phyloP scores from a whole-genome alignment of 202 grass and related monocot genomes.

The Panicum hallii region DNA sequence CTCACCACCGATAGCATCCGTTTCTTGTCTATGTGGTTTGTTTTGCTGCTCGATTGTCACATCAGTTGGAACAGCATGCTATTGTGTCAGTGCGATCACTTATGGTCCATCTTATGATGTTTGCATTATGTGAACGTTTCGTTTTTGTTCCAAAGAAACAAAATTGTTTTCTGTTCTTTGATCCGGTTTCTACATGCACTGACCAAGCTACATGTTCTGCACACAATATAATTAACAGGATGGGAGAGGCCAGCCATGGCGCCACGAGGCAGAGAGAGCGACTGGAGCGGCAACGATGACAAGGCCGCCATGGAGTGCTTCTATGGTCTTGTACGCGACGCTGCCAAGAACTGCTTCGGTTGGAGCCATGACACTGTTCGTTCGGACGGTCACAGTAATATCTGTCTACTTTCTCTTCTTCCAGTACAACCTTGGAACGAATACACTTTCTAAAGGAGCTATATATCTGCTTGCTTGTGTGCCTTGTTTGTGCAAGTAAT shows the following conservation, averaged over 20 bases:
- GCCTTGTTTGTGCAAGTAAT: neutral
- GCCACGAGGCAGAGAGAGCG: neutral
- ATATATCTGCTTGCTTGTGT: neutral
- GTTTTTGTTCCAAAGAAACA: neutral
- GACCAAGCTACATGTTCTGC: neutral
- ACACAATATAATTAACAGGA: neutral
- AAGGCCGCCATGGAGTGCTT: neutral
- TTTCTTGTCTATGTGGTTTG: neutral
- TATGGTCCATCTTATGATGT: neutral
- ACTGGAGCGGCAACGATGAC: neutral
- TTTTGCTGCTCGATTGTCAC: neutral
- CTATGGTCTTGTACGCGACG: neutral
- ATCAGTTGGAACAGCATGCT: neutral
- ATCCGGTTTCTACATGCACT: neutral
- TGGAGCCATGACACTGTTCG: neutral
- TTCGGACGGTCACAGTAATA: neutral
- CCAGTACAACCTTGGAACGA: neutral
- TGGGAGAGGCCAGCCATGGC: neutral
- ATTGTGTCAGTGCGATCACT: neutral
- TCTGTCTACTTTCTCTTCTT: neutral
- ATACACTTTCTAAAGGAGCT: neutral
- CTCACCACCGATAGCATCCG: neutral
- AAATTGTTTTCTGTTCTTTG: neutral
- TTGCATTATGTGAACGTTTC: neutral
- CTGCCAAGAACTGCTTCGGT: neutral